phyloP scores from a whole-genome alignment of 352 stramenopile species.

The Globisporangium nodosum region DNA sequence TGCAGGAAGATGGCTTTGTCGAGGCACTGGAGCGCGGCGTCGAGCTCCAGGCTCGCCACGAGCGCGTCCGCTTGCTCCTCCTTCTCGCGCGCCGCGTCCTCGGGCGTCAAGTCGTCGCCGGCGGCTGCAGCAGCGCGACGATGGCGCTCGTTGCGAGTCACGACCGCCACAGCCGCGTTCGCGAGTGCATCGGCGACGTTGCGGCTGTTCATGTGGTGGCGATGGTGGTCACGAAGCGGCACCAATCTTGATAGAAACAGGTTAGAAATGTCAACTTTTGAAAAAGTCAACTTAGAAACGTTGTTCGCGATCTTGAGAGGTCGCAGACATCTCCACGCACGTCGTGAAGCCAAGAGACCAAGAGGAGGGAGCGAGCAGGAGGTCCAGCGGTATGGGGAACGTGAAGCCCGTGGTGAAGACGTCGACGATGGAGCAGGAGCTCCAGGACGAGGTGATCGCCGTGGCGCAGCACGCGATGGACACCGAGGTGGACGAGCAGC shows the following conservation, averaged over 20 bases:
- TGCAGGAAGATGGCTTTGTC: constrained; percentile 75
- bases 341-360: background rate
- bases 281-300: too few species aligned
- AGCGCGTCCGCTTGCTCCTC: constrained; percentile 40
- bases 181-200: background rate
- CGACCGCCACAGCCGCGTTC: background rate
- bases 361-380: background rate
- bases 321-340: background rate
- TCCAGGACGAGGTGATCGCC: constrained; percentile 80
- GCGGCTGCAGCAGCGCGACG: background rate
- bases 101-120: constrained; percentile 32
- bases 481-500: constrained; percentile 77
- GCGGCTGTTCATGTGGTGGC: background rate
- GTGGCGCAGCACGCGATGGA: constrained; percentile 77
- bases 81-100: constrained; percentile 39
- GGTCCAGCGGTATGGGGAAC: constrained; percentile 15
- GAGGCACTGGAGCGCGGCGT: constrained; percentile 48
- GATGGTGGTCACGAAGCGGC: constrained; percentile 1
- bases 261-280: too few species aligned
- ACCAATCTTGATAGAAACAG: background rate
- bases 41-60: constrained; percentile 27
- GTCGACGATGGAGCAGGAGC: constrained; percentile 82
- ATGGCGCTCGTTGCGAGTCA: background rate
- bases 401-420: constrained; percentile 87
- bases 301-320: background rate